Percentiles rank a stretch among this genome's conserved stretches.
phyloP scores from a whole-genome alignment of 2,329 filamentous ascomycete genomes.

The Sphaerulina vaccinii region DNA sequence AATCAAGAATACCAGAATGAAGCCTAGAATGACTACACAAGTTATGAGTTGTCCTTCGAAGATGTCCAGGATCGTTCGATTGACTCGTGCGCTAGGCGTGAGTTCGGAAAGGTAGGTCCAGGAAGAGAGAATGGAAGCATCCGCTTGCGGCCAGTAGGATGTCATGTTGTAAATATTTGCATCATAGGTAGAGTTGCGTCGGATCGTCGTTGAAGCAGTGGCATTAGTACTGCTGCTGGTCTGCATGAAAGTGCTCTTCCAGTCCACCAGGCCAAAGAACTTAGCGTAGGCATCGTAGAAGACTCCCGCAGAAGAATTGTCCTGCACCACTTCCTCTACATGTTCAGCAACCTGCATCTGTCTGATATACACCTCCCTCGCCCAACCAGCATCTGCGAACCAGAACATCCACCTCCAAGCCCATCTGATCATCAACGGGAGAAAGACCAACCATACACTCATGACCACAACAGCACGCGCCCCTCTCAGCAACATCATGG shows the following conservation, averaged over 20 bases:
- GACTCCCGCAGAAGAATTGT: slow-evolving; percentile 8
- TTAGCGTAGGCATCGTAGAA: slow-evolving; percentile 17
- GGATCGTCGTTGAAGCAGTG: slow-evolving; percentile 4
- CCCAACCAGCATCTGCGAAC: slow-evolving; percentile 77
- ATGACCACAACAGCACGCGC: slow-evolving; percentile 71
- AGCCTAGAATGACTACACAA: slow-evolving; percentile 82
- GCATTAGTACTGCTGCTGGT: neutral
- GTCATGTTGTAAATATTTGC: slow-evolving; percentile 11
- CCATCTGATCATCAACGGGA: slow-evolving; percentile 87
- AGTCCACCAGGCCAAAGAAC: slow-evolving; percentile 14
- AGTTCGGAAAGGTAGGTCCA: slow-evolving; percentile 55
- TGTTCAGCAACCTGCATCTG: slow-evolving; percentile 22
- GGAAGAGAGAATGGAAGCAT: slow-evolving; percentile 33
- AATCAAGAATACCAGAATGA: slow-evolving; percentile 95
- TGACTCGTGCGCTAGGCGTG: slow-evolving; percentile 69
- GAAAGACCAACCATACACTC: slow-evolving; percentile 82
- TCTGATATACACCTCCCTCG: slow-evolving; percentile 40
- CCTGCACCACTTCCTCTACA: slow-evolving; percentile 8
- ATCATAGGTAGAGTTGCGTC: slow-evolving; percentile 13
- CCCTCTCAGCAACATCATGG: slow-evolving; percentile 37
- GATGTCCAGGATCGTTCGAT: slow-evolving; percentile 76
- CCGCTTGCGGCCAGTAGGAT: slow-evolving; percentile 21
- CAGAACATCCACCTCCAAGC: slow-evolving; percentile 95
- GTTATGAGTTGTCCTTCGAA: slow-evolving; percentile 95
- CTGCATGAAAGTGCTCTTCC: neutral